Evolutionary conservation across 176 grass and related monocot genomes (phyloP).

Genomic region (Oryza longistaminata): DNA sequence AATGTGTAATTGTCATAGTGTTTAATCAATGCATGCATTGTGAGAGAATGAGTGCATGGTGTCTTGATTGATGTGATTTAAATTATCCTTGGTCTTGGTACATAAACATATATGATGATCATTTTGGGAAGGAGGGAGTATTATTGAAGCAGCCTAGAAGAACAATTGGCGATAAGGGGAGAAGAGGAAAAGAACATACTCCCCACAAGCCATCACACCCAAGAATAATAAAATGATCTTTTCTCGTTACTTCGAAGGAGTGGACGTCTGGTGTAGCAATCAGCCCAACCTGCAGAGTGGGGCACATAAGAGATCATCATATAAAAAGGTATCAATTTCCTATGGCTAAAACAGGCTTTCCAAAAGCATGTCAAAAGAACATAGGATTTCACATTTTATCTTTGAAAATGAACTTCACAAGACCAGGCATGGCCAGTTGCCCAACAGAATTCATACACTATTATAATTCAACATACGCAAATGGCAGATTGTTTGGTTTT

Average conservation of each 20-base stretch:
- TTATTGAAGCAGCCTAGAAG: neutral
- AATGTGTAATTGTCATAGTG: no score
- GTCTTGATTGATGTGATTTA: no score
- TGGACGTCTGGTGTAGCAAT: constrained; percentile 89
- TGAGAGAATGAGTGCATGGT: no score
- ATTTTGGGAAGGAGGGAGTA: neutral
- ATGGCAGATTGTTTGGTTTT: neutral
- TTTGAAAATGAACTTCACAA: neutral
- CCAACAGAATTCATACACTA: neutral
- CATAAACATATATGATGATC: no score
- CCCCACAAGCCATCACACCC: constrained; percentile 96
- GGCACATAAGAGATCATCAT: neutral
- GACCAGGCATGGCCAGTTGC: neutral
- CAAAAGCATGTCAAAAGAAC: neutral
- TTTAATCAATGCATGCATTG: no score
- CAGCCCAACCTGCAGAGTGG: constrained; percentile 67
- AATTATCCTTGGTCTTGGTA: no score
- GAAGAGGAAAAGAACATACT: constrained; percentile 54
- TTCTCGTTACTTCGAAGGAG: constrained; percentile 84
- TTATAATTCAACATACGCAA: no score
- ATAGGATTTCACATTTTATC: neutral
- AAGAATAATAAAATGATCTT: constrained; percentile 79
- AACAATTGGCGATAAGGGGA: neutral
- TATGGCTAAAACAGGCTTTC: neutral
- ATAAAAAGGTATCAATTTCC: neutral